A percentile compares a stretch with the other conserved stretches of the same genome.
These are phyloP conservation scores for Catharanthus roseus DNA, from an alignment of 257 asterid species.

Conservation along the genomic window DNA sequence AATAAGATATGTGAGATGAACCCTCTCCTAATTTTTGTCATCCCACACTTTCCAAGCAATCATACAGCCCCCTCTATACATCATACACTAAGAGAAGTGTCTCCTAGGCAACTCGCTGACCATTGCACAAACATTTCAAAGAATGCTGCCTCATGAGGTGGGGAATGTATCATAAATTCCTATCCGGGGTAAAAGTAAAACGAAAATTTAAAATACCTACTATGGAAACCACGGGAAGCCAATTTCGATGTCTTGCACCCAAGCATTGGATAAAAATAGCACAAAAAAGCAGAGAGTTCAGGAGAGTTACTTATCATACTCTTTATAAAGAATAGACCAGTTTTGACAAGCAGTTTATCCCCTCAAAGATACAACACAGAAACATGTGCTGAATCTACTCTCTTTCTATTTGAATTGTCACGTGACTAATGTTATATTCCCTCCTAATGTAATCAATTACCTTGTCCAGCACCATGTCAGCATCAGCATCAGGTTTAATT, in stretches of 20 bases:
- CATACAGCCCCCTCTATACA: too few species aligned
- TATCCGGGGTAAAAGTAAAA: neutral
- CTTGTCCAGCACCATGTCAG: constrained; percentile 75
- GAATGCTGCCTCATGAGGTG: neutral
- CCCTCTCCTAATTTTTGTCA: too few species aligned
- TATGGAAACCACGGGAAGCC: neutral
- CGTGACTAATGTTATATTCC: constrained; percentile 81
- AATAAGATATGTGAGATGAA: too few species aligned
- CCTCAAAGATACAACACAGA: neutral
- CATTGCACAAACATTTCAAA: neutral
- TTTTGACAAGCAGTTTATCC: neutral
- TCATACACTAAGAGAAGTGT: neutral
- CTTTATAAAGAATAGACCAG: neutral
- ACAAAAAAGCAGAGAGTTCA: neutral
- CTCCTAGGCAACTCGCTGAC: neutral
- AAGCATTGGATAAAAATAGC: neutral
- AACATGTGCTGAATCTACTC: constrained; percentile 20
- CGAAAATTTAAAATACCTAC: neutral
- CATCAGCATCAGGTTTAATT: constrained; percentile 66
- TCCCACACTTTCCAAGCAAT: too few species aligned
- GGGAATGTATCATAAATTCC: neutral
- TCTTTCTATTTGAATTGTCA: constrained; percentile 84
- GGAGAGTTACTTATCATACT: neutral
- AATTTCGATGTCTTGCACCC: neutral
- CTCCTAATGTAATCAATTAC: constrained; percentile 64